Conservation (phyloP, 164 flowering plant species). For the Kalanchoe fedtschenkoi region DNA sequence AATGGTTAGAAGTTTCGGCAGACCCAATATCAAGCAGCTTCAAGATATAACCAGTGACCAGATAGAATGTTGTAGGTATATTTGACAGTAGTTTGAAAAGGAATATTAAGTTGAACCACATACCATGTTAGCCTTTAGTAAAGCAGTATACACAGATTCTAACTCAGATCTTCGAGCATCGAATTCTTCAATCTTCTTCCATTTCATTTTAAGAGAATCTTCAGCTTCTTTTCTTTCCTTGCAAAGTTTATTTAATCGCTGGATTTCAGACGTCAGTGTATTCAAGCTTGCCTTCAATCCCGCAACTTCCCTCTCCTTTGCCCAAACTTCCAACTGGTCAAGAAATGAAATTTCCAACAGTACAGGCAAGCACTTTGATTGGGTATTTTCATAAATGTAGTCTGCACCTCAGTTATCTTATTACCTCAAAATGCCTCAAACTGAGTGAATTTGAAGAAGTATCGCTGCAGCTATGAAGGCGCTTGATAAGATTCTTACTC, state of each 20-base stretch:
- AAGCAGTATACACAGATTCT: slow-evolving; percentile 64
- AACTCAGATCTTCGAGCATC: slow-evolving; percentile 96
- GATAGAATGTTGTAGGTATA: background rate
- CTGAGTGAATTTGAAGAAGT: slow-evolving; percentile 36
- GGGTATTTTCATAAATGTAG: background rate
- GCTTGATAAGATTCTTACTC: slow-evolving; percentile 60
- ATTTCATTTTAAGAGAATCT: slow-evolving; percentile 80
- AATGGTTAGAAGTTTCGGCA: background rate
- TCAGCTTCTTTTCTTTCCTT: slow-evolving; percentile 98
- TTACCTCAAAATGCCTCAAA: slow-evolving; percentile 52
- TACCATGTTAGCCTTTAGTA: slow-evolving; percentile 82
- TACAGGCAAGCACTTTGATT: background rate
- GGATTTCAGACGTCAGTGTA: slow-evolving; percentile 77
- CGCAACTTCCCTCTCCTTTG: slow-evolving; percentile 94
- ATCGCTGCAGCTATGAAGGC: slow-evolving; percentile 61
- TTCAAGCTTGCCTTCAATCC: slow-evolving; percentile 89
- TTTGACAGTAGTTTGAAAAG: background rate
- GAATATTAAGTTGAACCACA: slow-evolving; percentile 3
- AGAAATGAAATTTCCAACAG: background rate
- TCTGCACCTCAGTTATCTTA: background rate
- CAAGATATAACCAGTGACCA: too few relatives aligned
- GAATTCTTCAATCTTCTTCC: slow-evolving; percentile 99
- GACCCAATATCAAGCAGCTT: background rate
- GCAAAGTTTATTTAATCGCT: slow-evolving; percentile 75
- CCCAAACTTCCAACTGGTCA: slow-evolving; percentile 86